Evolutionary conservation across 306 rosid genomes (phyloP), one percentile per base, ranked within the genome.

Genomic region (Cyclanthera cordifolia): DNA sequence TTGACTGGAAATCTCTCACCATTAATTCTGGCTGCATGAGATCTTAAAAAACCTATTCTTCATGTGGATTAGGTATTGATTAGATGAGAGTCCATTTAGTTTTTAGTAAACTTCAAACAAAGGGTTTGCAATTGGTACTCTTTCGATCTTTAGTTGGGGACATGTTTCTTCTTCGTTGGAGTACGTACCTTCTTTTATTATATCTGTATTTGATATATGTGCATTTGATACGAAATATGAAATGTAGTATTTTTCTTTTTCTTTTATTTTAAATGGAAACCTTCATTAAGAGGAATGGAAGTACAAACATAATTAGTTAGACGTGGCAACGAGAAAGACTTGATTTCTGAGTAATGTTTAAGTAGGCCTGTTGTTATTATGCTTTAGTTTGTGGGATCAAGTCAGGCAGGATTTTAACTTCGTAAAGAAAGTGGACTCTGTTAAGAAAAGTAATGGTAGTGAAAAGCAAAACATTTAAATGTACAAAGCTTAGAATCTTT

Each of bases 71-170:
- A 34, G 28, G 68, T 11, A 19, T 34, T 37, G 48, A 39, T 61
- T 34, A 37, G 17, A 37, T 58, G 47, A 4, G 8, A 60, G 16
- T 17, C 2, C 50, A 37, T 37, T 37, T 58, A 19, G n/a, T 4
- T 34, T 17, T 17, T 19, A 37, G 49, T 10, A 61, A 61, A 61
- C 49, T 60, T 60, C 27, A 19, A 48, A n/a, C 15, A 27, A 60
- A 34, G 27, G 41, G 67, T 59, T n/a, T 59, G 66, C 20, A 59
- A 59, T 59, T n/a, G 25, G 66, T 30, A 58, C 25, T 59, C 8
- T n/a, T 6, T 59, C 20, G 47, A 59, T 32, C 46, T 59, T 13
- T 27, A 32, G 17, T n/a, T n/a, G 46, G 21, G n/a, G 47, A 34
- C 11, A n/a, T 59, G 16, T 59, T 57, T 28, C 64, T 59, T 59